Evolutionary conservation across 768 basidiomycete species (phyloP).

Genomic region (Panaeolus cyanescens): DNA sequence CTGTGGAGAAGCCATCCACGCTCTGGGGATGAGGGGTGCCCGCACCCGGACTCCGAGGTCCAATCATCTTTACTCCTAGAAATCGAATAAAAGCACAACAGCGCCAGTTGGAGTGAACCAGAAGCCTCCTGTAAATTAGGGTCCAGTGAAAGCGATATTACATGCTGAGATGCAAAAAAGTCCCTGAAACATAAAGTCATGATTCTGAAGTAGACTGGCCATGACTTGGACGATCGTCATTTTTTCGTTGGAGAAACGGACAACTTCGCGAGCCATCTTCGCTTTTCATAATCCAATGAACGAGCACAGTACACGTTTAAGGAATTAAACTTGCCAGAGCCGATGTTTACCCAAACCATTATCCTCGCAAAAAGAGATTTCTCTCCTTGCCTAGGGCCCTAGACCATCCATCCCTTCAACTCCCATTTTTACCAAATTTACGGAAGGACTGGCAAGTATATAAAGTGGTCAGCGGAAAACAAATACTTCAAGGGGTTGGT

Average conservation of each 20-base stretch:
- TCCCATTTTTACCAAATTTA: neutral
- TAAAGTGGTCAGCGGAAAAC: too few relatives aligned
- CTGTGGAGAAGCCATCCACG: neutral
- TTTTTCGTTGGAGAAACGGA: neutral
- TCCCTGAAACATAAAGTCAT: too few relatives aligned
- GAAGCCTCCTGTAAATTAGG: neutral
- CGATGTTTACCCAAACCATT: neutral
- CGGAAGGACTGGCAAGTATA: too few relatives aligned
- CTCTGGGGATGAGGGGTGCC: conserved; percentile 10
- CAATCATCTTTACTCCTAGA: neutral
- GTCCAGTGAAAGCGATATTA: neutral
- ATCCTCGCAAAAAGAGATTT: too few relatives aligned
- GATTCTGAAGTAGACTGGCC: neutral
- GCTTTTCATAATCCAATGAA: neutral
- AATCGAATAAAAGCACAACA: neutral
- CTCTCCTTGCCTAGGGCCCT: neutral
- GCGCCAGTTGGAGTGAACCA: neutral
- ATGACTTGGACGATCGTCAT: neutral
- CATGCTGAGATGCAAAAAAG: neutral
- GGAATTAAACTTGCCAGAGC: neutral
- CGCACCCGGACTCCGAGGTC: conserved; percentile 11
- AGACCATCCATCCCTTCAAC: neutral
- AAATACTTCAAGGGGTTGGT: too few relatives aligned
- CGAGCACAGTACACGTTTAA: neutral
- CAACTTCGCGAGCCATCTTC: neutral